Conservation (phyloP, 495 filamentous ascomycete species). For the Aspergillus saccharolyticus region DNA sequence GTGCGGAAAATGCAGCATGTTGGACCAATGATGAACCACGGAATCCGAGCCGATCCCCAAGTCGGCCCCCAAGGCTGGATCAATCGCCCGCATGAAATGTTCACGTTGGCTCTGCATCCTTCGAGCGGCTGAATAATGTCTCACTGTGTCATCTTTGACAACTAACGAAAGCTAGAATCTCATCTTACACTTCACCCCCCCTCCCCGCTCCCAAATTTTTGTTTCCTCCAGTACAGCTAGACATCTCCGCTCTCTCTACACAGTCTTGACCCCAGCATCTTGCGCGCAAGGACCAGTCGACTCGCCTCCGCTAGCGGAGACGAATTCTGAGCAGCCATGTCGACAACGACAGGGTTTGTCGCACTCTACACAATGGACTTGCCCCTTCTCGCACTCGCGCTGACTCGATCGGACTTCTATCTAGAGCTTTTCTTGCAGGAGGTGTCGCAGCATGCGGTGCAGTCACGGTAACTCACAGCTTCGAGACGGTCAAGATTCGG, state of each 20-base stretch:
- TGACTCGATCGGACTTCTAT: neutral
- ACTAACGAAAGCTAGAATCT: neutral
- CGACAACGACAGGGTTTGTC: constrained; percentile 50
- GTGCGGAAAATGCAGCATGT: neutral
- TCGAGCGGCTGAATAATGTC: neutral
- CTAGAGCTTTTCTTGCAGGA: constrained; percentile 79
- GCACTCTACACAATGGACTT: neutral
- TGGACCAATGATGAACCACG: neutral
- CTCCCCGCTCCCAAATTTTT: neutral
- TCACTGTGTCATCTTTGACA: neutral
- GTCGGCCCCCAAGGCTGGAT: neutral
- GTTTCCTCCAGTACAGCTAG: neutral
- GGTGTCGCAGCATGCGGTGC: constrained; percentile 96
- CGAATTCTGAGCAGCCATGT: constrained; percentile 30
- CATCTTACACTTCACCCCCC: neutral
- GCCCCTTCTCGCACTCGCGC: neutral
- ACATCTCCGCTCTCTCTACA: neutral
- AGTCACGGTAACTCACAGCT: constrained; percentile 95
- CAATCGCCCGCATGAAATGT: neutral
- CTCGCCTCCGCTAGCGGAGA: constrained; percentile 17
- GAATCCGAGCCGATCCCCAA: neutral
- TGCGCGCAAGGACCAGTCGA: constrained; percentile 4
- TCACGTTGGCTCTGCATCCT: neutral
- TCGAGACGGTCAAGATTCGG: constrained; percentile 99
- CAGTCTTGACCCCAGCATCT: neutral